Base-by-base conservation (phyloP, 495 filamentous ascomycete species). In the Penicillium coprophilum region DNA sequence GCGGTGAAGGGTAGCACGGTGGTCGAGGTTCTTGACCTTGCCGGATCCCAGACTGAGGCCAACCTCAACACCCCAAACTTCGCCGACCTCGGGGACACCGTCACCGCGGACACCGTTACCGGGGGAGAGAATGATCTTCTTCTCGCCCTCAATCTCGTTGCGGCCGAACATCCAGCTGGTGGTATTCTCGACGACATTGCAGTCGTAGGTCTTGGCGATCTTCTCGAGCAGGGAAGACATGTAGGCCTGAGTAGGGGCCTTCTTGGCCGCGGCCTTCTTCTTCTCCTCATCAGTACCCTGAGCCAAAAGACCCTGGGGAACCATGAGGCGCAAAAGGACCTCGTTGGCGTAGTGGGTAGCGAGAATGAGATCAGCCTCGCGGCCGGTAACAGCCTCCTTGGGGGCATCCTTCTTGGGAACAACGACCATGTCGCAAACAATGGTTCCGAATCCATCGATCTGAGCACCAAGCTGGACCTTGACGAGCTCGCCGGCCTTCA, bases 391-490 rank as follows among this genome's bases (percentile, higher is more conserved):
- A 55, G 80, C 78, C 55, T 83, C 86, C 40, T 80, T 73, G 17
- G 78, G 61, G 50, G 80, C 70, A 40, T 85, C 81, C 60, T 84
- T 80, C 43, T 80, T 70, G 30, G 77, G 75, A 38, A 94, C 82
- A 48, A 97, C 69, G 58, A 97, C 81, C 41, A 90, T 93, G 73
- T 97, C 90, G 78, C 93, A 96, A 62, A 97, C 89, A 62, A 98
- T 97, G 61, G 92, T 87, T 65, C 92, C 90, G 70, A 97, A 93
- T 46, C 94, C 94, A 78, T 97, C 94, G 55, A 98, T 96, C 77
- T 98, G 94, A 38, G 93, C 94, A 64, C 94, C 94, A 10, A 98
- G 85, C 74, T 97, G 95, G 71, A 98, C 92, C 82, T 98, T 98
- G 69, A 93, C 79, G 55, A 89, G 72, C 74, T 98, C 93, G 44